phyloP scores from a whole-genome alignment of 1,284 basidiomycete species.

The Apiotrichum domesticum region DNA sequence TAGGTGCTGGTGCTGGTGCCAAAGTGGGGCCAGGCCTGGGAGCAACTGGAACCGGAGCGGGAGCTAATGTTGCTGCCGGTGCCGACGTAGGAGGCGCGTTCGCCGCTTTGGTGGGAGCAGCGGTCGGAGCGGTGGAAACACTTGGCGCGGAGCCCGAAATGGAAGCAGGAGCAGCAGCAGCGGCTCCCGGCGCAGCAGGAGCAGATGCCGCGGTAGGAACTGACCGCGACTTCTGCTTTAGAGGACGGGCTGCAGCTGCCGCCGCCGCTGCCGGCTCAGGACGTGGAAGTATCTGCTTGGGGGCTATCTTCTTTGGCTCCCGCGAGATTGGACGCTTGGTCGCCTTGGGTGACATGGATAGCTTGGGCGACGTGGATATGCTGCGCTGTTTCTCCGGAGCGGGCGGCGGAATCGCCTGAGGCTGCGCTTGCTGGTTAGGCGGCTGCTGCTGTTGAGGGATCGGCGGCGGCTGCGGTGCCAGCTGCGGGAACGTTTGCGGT shows the following conservation, averaged over 20 bases:
- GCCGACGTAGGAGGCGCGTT: too few relatives aligned
- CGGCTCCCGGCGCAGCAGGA: neutral
- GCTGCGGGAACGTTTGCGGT: neutral
- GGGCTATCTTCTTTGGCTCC: constrained; percentile 2
- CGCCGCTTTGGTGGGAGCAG: too few relatives aligned
- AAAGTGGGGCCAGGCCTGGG: too few relatives aligned
- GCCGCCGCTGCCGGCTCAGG: neutral
- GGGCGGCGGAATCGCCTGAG: neutral
- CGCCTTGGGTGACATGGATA: neutral
- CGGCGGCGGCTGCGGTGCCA: neutral
- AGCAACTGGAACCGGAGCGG: too few relatives aligned
- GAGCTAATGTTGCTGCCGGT: too few relatives aligned
- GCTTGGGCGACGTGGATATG: neutral
- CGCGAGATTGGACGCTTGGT: neutral
- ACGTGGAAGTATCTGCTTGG: neutral
- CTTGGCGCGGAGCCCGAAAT: too few relatives aligned
- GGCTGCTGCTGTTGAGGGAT: neutral
- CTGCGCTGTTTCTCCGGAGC: neutral
- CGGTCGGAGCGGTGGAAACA: too few relatives aligned
- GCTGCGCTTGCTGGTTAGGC: too few relatives aligned
- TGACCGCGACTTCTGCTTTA: too few relatives aligned
- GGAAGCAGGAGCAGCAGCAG: neutral
- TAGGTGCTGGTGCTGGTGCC: too few relatives aligned
- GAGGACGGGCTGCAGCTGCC: neutral
- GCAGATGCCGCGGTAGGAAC: too few relatives aligned